Evolutionary conservation across 164 flowering plant species (phyloP).

Genomic region (Chimonanthus salicifolius): DNA sequence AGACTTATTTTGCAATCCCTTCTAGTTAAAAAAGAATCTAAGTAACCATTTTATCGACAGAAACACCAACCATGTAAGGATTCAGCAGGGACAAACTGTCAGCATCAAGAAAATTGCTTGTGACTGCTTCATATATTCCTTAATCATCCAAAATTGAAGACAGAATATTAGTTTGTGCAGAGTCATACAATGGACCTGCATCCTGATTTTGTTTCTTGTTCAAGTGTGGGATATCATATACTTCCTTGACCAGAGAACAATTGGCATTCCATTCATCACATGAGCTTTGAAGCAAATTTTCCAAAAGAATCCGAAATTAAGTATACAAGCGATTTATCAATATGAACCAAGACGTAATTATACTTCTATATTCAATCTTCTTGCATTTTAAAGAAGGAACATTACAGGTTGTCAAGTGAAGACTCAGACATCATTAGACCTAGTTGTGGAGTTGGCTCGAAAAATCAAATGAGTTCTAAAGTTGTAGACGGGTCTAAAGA

Average conservation of each 20-base stretch:
- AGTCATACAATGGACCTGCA: background rate
- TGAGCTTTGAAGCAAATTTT: background rate
- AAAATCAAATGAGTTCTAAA: background rate
- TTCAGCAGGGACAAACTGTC: conserved; percentile 72
- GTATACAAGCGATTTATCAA: background rate
- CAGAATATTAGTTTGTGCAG: conserved; percentile 9
- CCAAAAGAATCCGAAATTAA: background rate
- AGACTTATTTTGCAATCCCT: conserved; percentile 2
- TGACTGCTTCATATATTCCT: conserved; percentile 82
- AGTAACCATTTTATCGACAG: conserved; percentile 3
- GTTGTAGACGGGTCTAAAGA: background rate
- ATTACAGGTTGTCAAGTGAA: no score
- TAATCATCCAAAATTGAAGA: conserved; percentile 7
- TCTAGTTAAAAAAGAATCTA: conserved; percentile 1
- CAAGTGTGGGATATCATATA: background rate
- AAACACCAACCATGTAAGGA: conserved; percentile 81
- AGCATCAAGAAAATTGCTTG: conserved; percentile 59
- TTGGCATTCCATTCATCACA: background rate
- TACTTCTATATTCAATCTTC: background rate
- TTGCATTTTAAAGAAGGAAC: background rate
- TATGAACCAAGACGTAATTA: background rate
- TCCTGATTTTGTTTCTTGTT: background rate
- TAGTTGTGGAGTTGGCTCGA: background rate
- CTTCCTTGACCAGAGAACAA: background rate
- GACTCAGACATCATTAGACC: background rate